Conservation (phyloP, 2,329 filamentous ascomycete genomes). For the Colletotrichum noveboracense region DNA sequence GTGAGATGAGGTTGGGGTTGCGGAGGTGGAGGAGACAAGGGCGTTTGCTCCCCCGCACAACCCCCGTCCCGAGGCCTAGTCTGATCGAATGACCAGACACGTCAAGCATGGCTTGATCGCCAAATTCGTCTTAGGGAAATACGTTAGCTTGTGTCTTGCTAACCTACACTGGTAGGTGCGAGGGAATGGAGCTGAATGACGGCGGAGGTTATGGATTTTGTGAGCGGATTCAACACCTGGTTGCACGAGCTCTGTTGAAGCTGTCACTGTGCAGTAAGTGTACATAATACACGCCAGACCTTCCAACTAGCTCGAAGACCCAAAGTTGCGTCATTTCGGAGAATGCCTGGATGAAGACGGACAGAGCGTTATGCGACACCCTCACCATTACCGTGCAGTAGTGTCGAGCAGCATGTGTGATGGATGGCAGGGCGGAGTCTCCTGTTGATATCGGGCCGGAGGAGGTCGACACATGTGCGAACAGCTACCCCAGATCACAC, state of each 20-base stretch:
- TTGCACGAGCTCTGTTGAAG: not conserved
- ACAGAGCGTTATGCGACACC: not conserved
- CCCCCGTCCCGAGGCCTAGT: not conserved
- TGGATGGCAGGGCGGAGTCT: conserved; percentile 18
- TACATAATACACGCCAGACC: not conserved
- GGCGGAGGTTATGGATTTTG: too few species aligned
- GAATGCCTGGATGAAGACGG: not conserved
- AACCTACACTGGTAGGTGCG: not conserved
- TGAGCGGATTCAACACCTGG: not conserved
- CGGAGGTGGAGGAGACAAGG: not conserved
- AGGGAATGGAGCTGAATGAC: not conserved
- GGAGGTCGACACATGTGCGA: not conserved
- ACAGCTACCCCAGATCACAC: conserved; percentile 20
- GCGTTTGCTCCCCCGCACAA: conserved; percentile 14
- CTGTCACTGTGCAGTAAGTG: not conserved
- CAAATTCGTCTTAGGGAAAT: not conserved
- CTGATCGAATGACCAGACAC: conserved; percentile 14
- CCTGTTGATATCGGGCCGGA: conserved; percentile 21
- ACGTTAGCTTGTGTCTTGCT: not conserved
- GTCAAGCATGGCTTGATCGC: not conserved
- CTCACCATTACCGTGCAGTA: conserved; percentile 1
- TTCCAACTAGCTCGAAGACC: not conserved
- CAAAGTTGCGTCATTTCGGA: not conserved
- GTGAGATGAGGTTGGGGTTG: not conserved
- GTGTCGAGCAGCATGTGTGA: not conserved